Conservation (phyloP, 805 yeast species). For the Schizosaccharomyces octosporus region DNA sequence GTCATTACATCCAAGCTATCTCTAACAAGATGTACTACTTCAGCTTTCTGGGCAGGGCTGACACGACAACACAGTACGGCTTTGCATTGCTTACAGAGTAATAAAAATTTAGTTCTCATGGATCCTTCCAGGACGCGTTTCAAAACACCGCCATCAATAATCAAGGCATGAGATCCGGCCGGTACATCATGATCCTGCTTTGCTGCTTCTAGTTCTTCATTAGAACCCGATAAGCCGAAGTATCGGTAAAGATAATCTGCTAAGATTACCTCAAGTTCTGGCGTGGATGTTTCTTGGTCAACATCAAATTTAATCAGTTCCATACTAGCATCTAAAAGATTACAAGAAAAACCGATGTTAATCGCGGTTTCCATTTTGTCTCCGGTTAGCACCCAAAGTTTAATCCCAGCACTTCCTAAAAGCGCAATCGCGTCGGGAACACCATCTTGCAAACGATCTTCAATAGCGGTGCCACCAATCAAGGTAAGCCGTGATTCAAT, state of each 20-base stretch:
- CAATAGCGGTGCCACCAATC: slow-evolving; percentile 63
- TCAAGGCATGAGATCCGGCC: slow-evolving; percentile 27
- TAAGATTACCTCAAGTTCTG: slow-evolving; percentile 15
- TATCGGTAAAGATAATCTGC: slow-evolving; percentile 24
- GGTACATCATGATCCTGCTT: slow-evolving; percentile 43
- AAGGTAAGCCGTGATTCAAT: slow-evolving; percentile 33
- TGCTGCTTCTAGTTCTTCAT: slow-evolving; percentile 25
- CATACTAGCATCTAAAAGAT: slow-evolving; percentile 43
- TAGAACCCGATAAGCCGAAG: slow-evolving; percentile 22
- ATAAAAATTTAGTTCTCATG: slow-evolving; percentile 29
- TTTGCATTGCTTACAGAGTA: slow-evolving; percentile 50
- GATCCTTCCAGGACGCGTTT: slow-evolving; percentile 19
- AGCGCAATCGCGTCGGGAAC: slow-evolving; percentile 51
- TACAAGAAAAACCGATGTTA: slow-evolving; percentile 60
- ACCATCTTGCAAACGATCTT: slow-evolving; percentile 53
- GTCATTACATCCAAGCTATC: slow-evolving; percentile 45
- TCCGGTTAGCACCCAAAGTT: slow-evolving; percentile 65
- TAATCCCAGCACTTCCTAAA: slow-evolving; percentile 47
- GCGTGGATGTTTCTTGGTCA: slow-evolving; percentile 14
- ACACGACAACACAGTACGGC: slow-evolving; percentile 69
- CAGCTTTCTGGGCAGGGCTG: slow-evolving; percentile 64
- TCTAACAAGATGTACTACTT: slow-evolving; percentile 44
- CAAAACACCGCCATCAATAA: slow-evolving; percentile 50
- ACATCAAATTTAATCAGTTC: slow-evolving; percentile 31
- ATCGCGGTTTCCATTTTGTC: slow-evolving; percentile 68